Evolutionary conservation across 139 green algal species (phyloP).

Genomic region (Zygnema circumcarinatum): DNA sequence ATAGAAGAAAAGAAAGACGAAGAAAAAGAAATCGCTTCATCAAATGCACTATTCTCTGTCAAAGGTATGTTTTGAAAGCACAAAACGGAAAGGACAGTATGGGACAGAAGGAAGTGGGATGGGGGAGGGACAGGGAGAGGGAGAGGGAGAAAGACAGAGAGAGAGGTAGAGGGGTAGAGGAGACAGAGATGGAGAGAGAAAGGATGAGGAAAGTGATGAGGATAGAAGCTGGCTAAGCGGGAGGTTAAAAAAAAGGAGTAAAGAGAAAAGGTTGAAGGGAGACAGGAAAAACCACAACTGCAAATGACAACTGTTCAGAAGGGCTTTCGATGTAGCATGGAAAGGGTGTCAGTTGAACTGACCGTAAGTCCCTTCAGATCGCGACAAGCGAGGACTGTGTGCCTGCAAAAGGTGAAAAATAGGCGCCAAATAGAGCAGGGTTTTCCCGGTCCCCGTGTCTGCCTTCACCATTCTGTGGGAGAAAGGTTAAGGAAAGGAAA

Average conservation of each 20-base stretch:
- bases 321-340: background rate
- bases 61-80: too few species aligned
- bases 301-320: background rate
- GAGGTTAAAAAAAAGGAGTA: background rate
- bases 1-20: background rate
- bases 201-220: background rate
- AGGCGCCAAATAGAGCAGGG: constrained; percentile 87
- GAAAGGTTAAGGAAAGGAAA: background rate
- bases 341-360: too few species aligned
- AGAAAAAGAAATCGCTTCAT: constrained; percentile 27
- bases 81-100: constrained; percentile 7
- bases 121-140: background rate
- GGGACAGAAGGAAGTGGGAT: background rate
- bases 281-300: background rate
- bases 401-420: constrained; percentile 82
- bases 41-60: background rate
- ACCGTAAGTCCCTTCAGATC: constrained; percentile 59
- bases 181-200: background rate
- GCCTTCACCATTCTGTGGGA: constrained; percentile 52
- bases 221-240: background rate
- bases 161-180: background rate
- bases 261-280: constrained; percentile 1
- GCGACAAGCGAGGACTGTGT: background rate
- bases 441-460: constrained; percentile 85
- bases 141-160: background rate